Evolutionary conservation across 495 filamentous ascomycete species (phyloP).

Genomic region (Cudoniella acicularis): DNA sequence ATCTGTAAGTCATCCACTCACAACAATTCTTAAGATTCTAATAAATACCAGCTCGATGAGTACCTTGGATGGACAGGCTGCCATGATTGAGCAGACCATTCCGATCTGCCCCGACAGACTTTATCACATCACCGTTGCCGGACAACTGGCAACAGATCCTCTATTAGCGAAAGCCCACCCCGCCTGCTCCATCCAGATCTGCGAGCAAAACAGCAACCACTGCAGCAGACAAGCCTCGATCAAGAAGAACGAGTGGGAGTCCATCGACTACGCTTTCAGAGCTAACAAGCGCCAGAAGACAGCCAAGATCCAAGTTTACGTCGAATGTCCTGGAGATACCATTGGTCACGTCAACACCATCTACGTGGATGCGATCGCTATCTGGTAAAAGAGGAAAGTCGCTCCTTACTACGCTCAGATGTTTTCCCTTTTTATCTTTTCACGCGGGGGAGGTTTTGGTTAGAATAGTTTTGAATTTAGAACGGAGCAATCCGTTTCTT

Average conservation of each 20-base stretch:
- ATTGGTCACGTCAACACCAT: neutral
- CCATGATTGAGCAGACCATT: neutral
- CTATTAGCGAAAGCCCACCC: neutral
- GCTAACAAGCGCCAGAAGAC: neutral
- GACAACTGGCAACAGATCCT: neutral
- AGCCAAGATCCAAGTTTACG: neutral
- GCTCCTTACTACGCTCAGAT: too few species aligned
- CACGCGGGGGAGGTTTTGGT: too few species aligned
- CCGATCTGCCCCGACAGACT: neutral
- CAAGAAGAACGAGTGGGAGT: neutral
- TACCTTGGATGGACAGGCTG: neutral
- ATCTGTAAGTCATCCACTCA: neutral
- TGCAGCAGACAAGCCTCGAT: neutral
- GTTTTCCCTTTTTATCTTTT: too few species aligned
- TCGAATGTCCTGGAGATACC: neutral
- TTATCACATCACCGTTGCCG: neutral
- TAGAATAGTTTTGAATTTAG: too few species aligned
- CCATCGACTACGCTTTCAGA: neutral
- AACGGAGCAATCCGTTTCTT: too few species aligned
- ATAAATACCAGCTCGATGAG: neutral
- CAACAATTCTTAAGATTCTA: neutral
- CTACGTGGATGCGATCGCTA: neutral
- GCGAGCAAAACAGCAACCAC: neutral
- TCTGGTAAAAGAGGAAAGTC: too few species aligned
- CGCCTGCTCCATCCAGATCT: neutral